A percentile compares a stretch with the other conserved stretches of the same genome.
Conservation (phyloP, 2,329 filamentous ascomycete species). For the Trichoderma simmonsii region DNA sequence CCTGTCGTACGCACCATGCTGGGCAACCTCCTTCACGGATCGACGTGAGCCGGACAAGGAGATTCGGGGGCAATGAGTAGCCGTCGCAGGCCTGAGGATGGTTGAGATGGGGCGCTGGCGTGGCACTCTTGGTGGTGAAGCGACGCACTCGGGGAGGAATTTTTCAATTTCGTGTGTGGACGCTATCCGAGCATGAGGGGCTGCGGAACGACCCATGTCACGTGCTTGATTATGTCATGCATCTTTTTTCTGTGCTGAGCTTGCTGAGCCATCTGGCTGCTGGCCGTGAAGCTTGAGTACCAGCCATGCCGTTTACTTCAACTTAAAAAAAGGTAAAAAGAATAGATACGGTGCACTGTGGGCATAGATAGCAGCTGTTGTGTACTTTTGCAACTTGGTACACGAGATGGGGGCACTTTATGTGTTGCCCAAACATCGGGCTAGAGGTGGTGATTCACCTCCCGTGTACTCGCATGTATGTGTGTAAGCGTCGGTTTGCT, state of each 20-base stretch:
- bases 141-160: constrained; percentile 34
- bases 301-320: not conserved
- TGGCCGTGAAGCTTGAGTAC: not conserved
- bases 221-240: constrained; percentile 28
- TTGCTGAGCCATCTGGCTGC: not conserved
- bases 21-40: constrained; percentile 50
- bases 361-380: not conserved
- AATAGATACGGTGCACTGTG: not conserved
- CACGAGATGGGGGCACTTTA: not conserved
- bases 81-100: constrained; percentile 39
- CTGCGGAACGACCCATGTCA: constrained; percentile 32
- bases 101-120: constrained; percentile 36
- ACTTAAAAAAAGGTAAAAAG: not conserved
- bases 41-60: constrained; percentile 36
- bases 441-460: not conserved
- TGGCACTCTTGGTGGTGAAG: constrained; percentile 40
- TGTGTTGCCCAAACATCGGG: not conserved
- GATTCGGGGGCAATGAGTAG: constrained; percentile 36
- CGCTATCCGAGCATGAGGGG: constrained; percentile 44
- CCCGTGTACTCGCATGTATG: not conserved
- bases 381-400: not conserved
- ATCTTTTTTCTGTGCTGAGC: constrained; percentile 18
- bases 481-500: not conserved
- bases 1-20: constrained; percentile 42
- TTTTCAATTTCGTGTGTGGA: constrained; percentile 48